Conservation (phyloP, 2,329 filamentous ascomycete genomes). For the Ophiostoma ips region DNA sequence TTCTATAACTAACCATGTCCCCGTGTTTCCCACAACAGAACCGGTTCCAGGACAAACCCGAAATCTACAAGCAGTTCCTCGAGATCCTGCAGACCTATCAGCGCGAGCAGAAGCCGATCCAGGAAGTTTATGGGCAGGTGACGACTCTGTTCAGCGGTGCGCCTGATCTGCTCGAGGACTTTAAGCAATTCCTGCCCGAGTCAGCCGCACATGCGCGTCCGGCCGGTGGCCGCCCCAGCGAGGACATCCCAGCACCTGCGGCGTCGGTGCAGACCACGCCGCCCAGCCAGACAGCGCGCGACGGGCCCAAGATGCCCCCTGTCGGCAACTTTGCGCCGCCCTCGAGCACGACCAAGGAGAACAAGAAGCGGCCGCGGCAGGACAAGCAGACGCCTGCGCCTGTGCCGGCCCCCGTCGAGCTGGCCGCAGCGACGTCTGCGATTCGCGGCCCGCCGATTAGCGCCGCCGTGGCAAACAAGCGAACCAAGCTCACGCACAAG, state of each 20-base stretch:
- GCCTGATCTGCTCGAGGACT: conserved; percentile 89
- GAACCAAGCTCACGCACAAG: conserved; percentile 61
- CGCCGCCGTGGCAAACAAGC: conserved; percentile 35
- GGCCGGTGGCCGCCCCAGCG: conserved; percentile 46
- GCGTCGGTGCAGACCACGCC: conserved; percentile 41
- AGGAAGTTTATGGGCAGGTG: conserved; percentile 95
- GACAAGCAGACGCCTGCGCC: conserved; percentile 39
- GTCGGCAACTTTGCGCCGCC: conserved; percentile 87
- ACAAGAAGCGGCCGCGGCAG: conserved; percentile 66
- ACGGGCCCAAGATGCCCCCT: conserved; percentile 73
- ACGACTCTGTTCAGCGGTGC: conserved; percentile 87
- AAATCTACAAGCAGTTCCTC: conserved; percentile 98
- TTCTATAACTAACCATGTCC: background rate
- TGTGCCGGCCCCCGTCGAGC: conserved; percentile 29
- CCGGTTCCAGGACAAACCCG: conserved; percentile 87
- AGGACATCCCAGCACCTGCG: conserved; percentile 42
- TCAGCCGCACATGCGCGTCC: conserved; percentile 50
- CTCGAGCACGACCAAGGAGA: conserved; percentile 71
- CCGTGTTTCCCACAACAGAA: conserved; percentile 44
- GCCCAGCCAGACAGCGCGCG: conserved; percentile 31
- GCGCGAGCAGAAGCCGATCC: conserved; percentile 92
- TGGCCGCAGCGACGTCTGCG: conserved; percentile 22
- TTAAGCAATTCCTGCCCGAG: conserved; percentile 95
- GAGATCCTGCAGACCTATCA: conserved; percentile 98
- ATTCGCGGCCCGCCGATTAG: conserved; percentile 22